Evolutionary conservation across 2,329 filamentous ascomycete genomes (phyloP).

Genomic region (Mycogone perniciosa): DNA sequence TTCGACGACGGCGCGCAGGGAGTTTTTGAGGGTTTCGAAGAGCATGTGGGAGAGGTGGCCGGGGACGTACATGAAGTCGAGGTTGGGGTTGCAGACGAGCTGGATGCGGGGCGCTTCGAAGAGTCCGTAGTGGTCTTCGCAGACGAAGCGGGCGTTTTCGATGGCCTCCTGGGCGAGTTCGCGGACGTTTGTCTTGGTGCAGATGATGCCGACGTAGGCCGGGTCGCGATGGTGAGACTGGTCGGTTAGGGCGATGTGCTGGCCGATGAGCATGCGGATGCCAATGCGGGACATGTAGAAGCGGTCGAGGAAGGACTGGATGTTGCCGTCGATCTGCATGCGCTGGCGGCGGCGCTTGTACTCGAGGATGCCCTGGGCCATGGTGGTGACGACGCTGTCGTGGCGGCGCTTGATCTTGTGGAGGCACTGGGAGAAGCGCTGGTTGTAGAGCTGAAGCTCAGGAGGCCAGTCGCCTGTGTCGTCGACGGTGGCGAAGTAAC

Average conservation of each 20-base stretch:
- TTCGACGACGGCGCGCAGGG: conserved; percentile 91
- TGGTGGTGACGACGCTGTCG: conserved; percentile 94
- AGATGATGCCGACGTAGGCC: conserved; percentile 96
- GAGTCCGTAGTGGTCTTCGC: conserved; percentile 95
- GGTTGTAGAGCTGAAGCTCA: conserved; percentile 90
- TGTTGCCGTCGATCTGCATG: conserved; percentile 97
- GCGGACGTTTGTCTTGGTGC: conserved; percentile 93
- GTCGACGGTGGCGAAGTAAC: conserved; percentile 88
- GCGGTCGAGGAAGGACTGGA: conserved; percentile 94
- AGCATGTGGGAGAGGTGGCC: conserved; percentile 99
- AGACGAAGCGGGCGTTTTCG: conserved; percentile 97
- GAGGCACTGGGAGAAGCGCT: conserved; percentile 78
- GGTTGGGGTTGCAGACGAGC: conserved; percentile 86
- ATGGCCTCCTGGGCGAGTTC: conserved; percentile 96
- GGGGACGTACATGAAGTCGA: conserved; percentile 99
- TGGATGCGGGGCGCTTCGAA: conserved; percentile 97
- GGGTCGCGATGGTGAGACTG: conserved; percentile 85
- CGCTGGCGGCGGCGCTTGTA: conserved; percentile 95
- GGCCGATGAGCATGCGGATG: conserved; percentile 97
- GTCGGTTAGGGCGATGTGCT: conserved; percentile 95
- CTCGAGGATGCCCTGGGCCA: conserved; percentile 95
- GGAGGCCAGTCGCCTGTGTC: conserved; percentile 87
- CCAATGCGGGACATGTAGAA: conserved; percentile 99
- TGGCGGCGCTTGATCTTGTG: conserved; percentile 94
- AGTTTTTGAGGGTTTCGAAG: conserved; percentile 98